phyloP scores from a whole-genome alignment of 768 basidiomycete species.

The Clitopilus hobsonii region DNA sequence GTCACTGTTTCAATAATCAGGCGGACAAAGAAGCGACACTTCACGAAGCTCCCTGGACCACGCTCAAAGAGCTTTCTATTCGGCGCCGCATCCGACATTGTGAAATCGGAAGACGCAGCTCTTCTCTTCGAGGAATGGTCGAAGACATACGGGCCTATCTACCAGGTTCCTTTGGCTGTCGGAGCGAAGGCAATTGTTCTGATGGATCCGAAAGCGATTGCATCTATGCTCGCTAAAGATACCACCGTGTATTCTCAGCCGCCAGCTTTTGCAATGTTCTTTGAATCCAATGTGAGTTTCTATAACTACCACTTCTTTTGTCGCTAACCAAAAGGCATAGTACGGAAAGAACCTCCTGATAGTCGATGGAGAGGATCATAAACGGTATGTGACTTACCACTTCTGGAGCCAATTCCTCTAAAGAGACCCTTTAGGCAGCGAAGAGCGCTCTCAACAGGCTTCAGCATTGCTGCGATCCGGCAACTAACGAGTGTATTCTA shows the following conservation, averaged over 20 bases:
- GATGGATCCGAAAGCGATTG: slow-evolving; percentile 45
- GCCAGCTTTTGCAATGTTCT: slow-evolving; percentile 24
- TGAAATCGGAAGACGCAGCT: slow-evolving; percentile 22
- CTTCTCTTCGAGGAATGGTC: slow-evolving; percentile 42
- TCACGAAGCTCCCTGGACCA: slow-evolving; percentile 34
- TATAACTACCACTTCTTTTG: background rate
- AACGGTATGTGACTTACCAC: slow-evolving; percentile 33
- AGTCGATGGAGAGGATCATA: slow-evolving; percentile 43
- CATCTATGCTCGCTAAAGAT: slow-evolving; percentile 46
- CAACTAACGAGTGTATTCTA: slow-evolving; percentile 42
- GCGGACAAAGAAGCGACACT: slow-evolving; percentile 19
- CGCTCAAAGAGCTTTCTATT: slow-evolving; percentile 34
- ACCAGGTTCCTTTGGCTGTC: slow-evolving; percentile 29
- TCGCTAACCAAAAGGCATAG: slow-evolving; percentile 9
- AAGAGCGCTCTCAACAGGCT: slow-evolving; percentile 46
- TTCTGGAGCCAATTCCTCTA: background rate
- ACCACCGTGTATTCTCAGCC: slow-evolving; percentile 43
- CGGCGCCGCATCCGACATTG: slow-evolving; percentile 28
- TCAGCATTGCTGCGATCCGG: slow-evolving; percentile 47
- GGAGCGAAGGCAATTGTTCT: slow-evolving; percentile 31
- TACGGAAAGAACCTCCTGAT: slow-evolving; percentile 36
- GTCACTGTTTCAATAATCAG: background rate
- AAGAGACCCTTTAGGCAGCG: slow-evolving; percentile 30
- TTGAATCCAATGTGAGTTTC: slow-evolving; percentile 31
- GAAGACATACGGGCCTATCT: slow-evolving; percentile 42